phyloP scores from a whole-genome alignment of 371 early-diverging fungal genomes.

The Blyttiomyces sp. region DNA sequence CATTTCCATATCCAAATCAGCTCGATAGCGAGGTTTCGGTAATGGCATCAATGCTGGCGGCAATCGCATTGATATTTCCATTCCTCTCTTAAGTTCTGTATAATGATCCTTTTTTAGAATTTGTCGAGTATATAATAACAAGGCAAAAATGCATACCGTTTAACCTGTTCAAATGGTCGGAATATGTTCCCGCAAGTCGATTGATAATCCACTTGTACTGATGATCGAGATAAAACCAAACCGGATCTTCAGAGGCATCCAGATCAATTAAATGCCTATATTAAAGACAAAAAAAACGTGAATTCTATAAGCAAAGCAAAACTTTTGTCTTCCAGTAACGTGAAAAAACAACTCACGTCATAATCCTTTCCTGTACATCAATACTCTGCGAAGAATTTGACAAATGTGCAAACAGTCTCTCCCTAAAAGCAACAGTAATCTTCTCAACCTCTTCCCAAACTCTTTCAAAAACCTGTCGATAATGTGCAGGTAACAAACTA shows the following conservation, averaged over 20 bases:
- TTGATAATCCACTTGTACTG: conserved; percentile 85
- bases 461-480: conserved; percentile 84
- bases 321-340: too few relatives aligned
- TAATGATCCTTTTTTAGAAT: neutral
- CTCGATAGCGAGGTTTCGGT: neutral
- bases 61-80: neutral
- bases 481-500: conserved; percentile 41
- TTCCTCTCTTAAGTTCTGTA: neutral
- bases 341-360: conserved; percentile 54
- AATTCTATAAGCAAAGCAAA: neutral
- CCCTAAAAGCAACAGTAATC: conserved; percentile 70
- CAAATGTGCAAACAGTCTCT: conserved; percentile 70
- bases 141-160: conserved; percentile 15
- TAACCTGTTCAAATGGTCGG: conserved; percentile 38
- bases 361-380: conserved; percentile 87
- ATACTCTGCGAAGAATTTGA: conserved; percentile 75
- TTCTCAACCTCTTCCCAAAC: conserved; percentile 91
- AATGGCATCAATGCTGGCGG: too few relatives aligned
- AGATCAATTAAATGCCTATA: conserved; percentile 73
- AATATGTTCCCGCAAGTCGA: conserved; percentile 65
- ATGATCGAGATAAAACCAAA: conserved; percentile 82
- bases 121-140: neutral
- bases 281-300: neutral
- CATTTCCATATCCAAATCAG: neutral
- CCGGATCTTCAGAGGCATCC: conserved; percentile 82